Evolutionary conservation across 768 basidiomycete species (phyloP).

Genomic region (Pilatotrama ljubarskyi): DNA sequence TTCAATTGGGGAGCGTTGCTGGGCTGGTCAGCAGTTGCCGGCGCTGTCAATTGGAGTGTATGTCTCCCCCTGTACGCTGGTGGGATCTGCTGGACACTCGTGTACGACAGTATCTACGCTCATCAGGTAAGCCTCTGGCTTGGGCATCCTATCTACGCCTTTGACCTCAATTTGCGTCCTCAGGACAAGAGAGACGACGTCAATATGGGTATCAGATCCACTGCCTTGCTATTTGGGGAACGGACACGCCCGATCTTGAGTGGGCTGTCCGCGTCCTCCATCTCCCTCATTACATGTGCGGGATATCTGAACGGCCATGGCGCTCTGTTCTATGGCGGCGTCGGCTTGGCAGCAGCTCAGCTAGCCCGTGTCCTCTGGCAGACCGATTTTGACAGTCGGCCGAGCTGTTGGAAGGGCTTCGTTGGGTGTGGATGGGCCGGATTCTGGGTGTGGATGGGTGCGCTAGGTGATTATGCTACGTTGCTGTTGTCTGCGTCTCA

Average conservation of each 20-base stretch:
- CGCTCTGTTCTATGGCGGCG: constrained; percentile 76
- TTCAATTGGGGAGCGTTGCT: constrained; percentile 98
- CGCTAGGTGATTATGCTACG: constrained; percentile 63
- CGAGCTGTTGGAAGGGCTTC: constrained; percentile 91
- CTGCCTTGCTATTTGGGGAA: constrained; percentile 86
- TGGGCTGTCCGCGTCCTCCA: constrained; percentile 68
- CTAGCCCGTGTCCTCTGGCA: constrained; percentile 71
- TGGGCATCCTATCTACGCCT: not conserved
- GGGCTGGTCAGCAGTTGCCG: constrained; percentile 94
- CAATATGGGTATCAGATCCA: constrained; percentile 86
- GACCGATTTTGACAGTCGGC: constrained; percentile 74
- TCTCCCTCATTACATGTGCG: constrained; percentile 75
- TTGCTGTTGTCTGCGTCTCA: constrained; percentile 17
- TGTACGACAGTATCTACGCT: constrained; percentile 97
- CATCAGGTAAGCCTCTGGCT: constrained; percentile 70
- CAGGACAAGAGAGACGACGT: constrained; percentile 94
- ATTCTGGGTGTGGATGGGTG: constrained; percentile 84
- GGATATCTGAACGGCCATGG: constrained; percentile 81
- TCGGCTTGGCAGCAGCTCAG: constrained; percentile 71
- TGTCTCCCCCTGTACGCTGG: constrained; percentile 89
- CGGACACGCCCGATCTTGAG: constrained; percentile 74
- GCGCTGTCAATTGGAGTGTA: constrained; percentile 75
- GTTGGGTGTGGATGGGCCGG: constrained; percentile 86
- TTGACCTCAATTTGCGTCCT: not conserved
- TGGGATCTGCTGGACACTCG: constrained; percentile 89